Percentiles rank a stretch among this genome's conserved stretches.
phyloP scores from a whole-genome alignment of 192 early-diverging fungal genomes.

The Borealophlyctis nickersoniae region DNA sequence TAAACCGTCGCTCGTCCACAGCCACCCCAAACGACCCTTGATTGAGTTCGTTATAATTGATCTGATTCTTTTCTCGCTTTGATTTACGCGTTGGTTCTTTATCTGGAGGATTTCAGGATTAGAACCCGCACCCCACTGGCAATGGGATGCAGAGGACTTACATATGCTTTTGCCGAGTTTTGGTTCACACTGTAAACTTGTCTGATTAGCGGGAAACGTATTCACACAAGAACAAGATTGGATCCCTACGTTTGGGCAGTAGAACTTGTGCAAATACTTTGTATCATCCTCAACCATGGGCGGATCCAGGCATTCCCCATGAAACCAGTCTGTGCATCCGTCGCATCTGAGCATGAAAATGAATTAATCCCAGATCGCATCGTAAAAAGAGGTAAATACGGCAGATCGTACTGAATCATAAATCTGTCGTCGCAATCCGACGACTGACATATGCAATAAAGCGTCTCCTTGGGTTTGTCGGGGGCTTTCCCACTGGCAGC shows the following conservation, averaged over 20 bases:
- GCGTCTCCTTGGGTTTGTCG: constrained; percentile 2
- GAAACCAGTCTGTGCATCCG: constrained; percentile 27
- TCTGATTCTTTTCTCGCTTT: constrained; percentile 35
- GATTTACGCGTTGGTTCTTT: constrained; percentile 31
- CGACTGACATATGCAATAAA: constrained; percentile 24
- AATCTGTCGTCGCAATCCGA: constrained; percentile 21
- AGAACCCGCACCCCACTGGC: constrained; percentile 1
- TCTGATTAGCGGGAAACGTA: neutral
- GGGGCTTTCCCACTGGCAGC: too few relatives aligned
- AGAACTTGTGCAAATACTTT: constrained; percentile 31
- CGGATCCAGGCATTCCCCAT: constrained; percentile 28
- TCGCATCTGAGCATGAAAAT: constrained; percentile 20
- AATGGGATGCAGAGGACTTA: constrained; percentile 11
- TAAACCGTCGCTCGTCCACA: constrained; percentile 78
- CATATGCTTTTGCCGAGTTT: constrained; percentile 34
- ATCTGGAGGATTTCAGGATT: constrained; percentile 10
- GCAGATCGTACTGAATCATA: constrained; percentile 24
- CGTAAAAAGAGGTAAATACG: neutral
- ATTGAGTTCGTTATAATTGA: constrained; percentile 84
- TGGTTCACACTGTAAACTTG: constrained; percentile 28
- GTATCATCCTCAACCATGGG: constrained; percentile 20
- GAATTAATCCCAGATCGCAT: neutral
- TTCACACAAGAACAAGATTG: neutral
- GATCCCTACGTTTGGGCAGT: constrained; percentile 34
- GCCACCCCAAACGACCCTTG: constrained; percentile 60